These are phyloP conservation scores for Simmondsia chinensis DNA, from an alignment of 148 eudicot species.

Conservation along the genomic window DNA sequence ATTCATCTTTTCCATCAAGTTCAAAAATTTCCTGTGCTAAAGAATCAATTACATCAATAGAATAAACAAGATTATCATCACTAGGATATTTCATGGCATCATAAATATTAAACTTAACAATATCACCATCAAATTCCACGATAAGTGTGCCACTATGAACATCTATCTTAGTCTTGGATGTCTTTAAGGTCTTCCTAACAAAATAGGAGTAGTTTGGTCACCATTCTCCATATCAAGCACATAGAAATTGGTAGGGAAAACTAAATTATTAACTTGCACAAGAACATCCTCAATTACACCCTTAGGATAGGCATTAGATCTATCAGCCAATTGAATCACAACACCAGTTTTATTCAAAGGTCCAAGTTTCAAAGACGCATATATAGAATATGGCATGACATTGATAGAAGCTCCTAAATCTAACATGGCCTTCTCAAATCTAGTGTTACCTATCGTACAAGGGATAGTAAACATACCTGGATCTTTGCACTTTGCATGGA, in stretches of 20 bases:
- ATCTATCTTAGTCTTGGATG: slow-evolving; percentile 10
- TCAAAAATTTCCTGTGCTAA: not conserved
- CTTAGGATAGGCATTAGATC: not conserved
- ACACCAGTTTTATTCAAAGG: not conserved
- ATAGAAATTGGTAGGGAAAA: not conserved
- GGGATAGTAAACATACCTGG: slow-evolving; percentile 3
- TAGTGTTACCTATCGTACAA: not conserved
- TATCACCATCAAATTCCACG: slow-evolving; percentile 17
- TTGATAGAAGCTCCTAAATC: not conserved
- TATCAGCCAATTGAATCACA: slow-evolving; percentile 1
- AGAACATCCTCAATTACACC: slow-evolving; percentile 6
- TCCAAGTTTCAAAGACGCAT: not conserved
- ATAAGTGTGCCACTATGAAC: slow-evolving; percentile 9
- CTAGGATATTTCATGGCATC: slow-evolving; percentile 15
- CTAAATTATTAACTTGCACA: not conserved
- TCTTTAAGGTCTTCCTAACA: slow-evolving; percentile 21
- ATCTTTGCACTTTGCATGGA: too few species aligned
- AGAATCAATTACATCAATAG: not conserved
- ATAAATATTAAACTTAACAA: slow-evolving; percentile 9
- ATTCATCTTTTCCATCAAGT: not conserved
- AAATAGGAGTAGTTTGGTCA: not conserved
- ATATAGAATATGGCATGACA: slow-evolving; percentile 1
- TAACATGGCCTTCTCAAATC: not conserved
- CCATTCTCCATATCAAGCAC: not conserved
- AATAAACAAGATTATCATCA: not conserved